Base-by-base conservation (phyloP, 202 grass and related monocot genomes). In the Saccharum hybrid region DNA sequence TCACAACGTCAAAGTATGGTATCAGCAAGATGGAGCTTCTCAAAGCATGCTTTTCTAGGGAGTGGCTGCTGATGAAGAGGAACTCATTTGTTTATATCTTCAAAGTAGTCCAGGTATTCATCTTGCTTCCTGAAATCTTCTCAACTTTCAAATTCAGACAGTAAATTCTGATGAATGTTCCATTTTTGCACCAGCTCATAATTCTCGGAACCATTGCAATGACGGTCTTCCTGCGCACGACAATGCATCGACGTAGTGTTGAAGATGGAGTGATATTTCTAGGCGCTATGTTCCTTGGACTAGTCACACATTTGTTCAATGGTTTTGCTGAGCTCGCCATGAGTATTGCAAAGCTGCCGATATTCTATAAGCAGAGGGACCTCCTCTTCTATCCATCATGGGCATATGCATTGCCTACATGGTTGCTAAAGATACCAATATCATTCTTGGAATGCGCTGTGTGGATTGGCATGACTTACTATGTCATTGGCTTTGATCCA, bases 41-140 rank as follows among this genome's bases (percentile, higher is more conserved):
- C 30, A 95, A 85, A 87, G 90, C 90, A 85, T 88, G 82, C 85
- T 75, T 93, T 16, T 90, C 92, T 34, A 94, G 95, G 85, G 95
- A 98, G 84, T 98, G 95, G 95, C 68, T 98, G 28, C 56, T 95
- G 45, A 98, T 98, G 95, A 94, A 93, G 89, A 94, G 95, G 51
- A 98, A 98, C 72, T 98, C 95, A 1, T 98, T 98, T 69, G 92
- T 98, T 52, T 98, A 98, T 76, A 98, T 98, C 66, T 98, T 98
- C 74, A 98, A 98, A 91, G 40, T 93, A 72, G 87, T 93, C 66
- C 92, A 95, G 85, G 95, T 95, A 80, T 67, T 89, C 33, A 76
- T 31, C 22, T 62, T 51, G 9, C 54, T 66, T 80, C 33, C 68
- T 83, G 6, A 78, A 39, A 76, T 63, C 22, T 70, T 79, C 72